Base-by-base conservation (phyloP, 164 flowering plant genomes). In the Aristolochia californica region DNA sequence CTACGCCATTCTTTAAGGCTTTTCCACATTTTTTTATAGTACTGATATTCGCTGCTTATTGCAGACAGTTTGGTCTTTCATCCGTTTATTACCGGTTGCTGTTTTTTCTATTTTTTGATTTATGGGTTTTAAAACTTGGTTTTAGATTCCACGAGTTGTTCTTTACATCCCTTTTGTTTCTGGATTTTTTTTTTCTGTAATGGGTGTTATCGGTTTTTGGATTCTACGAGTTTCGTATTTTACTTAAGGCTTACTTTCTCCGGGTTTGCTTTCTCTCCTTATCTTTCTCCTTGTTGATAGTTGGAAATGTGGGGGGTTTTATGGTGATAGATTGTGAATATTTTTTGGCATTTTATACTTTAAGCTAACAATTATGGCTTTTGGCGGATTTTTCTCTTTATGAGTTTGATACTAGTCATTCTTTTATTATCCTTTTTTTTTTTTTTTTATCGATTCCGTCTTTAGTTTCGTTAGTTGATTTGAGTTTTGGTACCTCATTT, bases 131-230 rank as follows among this genome's bases (percentile, higher is more conserved):
- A 16, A 15, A 18, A 12, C 45, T 59, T 49, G 17, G 61, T 20
- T 62, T 57, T 68, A 7, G 5, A 18, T 60, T 14, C n/a, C 3
- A 1, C 22, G n/a, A 17, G 50, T 8, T 17, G 50, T 20, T 47
- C 22, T 20, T 47, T 17, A 47, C 4, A 47, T 47, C 22, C 22
- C 13, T 47, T 17, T 60, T 61, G 11, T n/a, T 59, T 20, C n/a
- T 13, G 17, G 27, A 3, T 18, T 59, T 57, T 18, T 59, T 57
- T 60, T 61, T 51, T 38, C 43, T 45, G 51, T 49, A 48, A 26
- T 58, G 67, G 73, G 68, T 62, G 45, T 55, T 49, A 63, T 66
- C 51, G 60, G 16, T 72, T 70, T 65, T 62, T 55, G 24, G 55
- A 49, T 68, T 70, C 55, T 58, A 62, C 51, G 17, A 9, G 51